These are phyloP conservation scores for Aspergillus amoenus DNA, from an alignment of 2,329 filamentous ascomycete genomes.

Conservation along the genomic window DNA sequence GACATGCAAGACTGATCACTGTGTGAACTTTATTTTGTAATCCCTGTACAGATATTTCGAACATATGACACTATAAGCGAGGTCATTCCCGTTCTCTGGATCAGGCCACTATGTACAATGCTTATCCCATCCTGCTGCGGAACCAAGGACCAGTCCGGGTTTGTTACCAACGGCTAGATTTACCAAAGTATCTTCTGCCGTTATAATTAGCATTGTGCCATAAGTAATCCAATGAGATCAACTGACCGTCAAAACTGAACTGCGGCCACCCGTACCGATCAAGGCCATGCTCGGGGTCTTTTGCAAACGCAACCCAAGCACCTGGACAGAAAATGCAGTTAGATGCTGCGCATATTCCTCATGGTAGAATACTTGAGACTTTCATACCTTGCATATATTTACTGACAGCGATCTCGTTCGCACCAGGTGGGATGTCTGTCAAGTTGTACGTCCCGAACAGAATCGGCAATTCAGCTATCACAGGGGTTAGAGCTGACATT, in stretches of 20 bases:
- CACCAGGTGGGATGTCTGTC: neutral
- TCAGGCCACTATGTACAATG: neutral
- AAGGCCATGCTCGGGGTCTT: neutral
- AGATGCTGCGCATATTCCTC: no score
- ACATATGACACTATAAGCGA: no score
- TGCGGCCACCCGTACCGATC: neutral
- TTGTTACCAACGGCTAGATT: neutral
- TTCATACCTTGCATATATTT: neutral
- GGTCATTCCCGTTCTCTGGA: no score
- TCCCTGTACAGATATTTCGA: no score
- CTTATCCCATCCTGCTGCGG: neutral
- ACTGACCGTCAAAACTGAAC: neutral
- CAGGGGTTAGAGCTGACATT: no score
- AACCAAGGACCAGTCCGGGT: neutral
- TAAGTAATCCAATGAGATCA: no score
- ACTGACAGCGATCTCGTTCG: neutral
- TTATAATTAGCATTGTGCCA: no score
- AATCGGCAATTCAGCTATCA: neutral
- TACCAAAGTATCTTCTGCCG: neutral
- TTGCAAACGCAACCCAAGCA: conserved; percentile 1
- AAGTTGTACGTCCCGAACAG: neutral
- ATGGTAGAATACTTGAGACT: no score
- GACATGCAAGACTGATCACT: no score
- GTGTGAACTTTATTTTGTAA: no score
- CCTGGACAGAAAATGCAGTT: neutral